Base-by-base conservation (phyloP, 129 eudicot genomes). In the Flaveria brownii region DNA sequence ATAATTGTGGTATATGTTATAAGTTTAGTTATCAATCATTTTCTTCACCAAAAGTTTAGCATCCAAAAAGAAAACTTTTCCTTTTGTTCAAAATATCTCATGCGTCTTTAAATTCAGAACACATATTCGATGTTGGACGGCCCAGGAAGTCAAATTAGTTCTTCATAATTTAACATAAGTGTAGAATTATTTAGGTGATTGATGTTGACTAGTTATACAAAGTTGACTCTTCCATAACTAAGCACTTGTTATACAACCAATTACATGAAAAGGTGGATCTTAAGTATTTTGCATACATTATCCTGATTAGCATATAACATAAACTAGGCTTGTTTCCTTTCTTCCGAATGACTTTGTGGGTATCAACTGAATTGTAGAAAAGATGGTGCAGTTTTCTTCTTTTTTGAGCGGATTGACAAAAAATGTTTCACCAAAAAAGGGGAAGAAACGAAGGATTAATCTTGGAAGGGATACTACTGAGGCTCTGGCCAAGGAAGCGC, bases 331-430 rank as follows among this genome's bases (percentile, higher is more conserved):
- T 54, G 41, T 68, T 68, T 63, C 14, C 23, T 79, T 71, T 63
- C 39, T 1, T 61, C 51, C 16, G 23, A 66, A 5, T 80, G 68
- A 75, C 51, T 79, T 74, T 79, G 69, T 51, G 81, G 71, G 80
- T 33, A 36, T 87, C 9, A 13, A 49, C 55, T 51, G 77, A 56
- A 28, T 68, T 69, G 71, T 51, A 65, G 75, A 63, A 60, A 80
- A 82, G 87, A 91, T 95, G 99, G 99, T 86, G 68, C 99, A 95
- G 25, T 76, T 95, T 25, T 84, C 89, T 25, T 47, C 86, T n/a
- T 30, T 95, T 55, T 82, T 91, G 54, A 83, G 84, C 60, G 88
- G 85, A 33, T 77, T 95, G 46, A 78, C 99, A 6, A 88, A 55
- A 59, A 85, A 80, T 11, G 78, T 90, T 52, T 77, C 92, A 26